Conservation (phyloP, 768 basidiomycete genomes). For the Mycena galericulata region DNA sequence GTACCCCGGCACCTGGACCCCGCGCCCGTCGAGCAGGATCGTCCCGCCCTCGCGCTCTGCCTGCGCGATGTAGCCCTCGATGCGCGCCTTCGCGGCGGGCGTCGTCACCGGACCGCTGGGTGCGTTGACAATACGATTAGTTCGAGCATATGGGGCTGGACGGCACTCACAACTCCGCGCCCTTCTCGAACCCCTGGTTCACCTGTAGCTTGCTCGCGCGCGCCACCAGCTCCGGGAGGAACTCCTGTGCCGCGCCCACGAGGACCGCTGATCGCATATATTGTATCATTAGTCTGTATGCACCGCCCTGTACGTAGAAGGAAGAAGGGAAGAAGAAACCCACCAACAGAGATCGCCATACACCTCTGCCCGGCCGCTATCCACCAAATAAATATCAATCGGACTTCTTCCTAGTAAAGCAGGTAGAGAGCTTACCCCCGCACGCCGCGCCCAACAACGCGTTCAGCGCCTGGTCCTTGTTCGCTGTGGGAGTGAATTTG, state of each 20-base stretch:
- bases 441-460: conserved; percentile 95
- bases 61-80: conserved; percentile 78
- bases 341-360: conserved; percentile 95
- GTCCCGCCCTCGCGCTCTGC: conserved; percentile 86
- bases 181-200: conserved; percentile 90
- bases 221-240: conserved; percentile 88
- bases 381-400: conserved; percentile 20
- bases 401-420: conserved; percentile 20
- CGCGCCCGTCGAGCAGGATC: conserved; percentile 89
- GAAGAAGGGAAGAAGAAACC: no score
- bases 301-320: no score
- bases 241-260: conserved; percentile 81
- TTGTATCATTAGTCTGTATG: no score
- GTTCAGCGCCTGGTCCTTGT: conserved; percentile 92
- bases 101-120: conserved; percentile 83
- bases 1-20: conserved; percentile 74
- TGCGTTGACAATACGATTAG: conserved; percentile 22
- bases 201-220: conserved; percentile 84
- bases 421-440: conserved; percentile 66
- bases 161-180: conserved; percentile 76
- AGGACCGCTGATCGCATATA: conserved; percentile 82
- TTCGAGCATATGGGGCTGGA: background rate
- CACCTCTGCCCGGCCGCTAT: conserved; percentile 95
- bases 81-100: conserved; percentile 81
- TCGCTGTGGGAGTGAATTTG: conserved; percentile 63